Base-by-base conservation (phyloP, 139 green algal species). In the Chlamydomonas incerta region DNA sequence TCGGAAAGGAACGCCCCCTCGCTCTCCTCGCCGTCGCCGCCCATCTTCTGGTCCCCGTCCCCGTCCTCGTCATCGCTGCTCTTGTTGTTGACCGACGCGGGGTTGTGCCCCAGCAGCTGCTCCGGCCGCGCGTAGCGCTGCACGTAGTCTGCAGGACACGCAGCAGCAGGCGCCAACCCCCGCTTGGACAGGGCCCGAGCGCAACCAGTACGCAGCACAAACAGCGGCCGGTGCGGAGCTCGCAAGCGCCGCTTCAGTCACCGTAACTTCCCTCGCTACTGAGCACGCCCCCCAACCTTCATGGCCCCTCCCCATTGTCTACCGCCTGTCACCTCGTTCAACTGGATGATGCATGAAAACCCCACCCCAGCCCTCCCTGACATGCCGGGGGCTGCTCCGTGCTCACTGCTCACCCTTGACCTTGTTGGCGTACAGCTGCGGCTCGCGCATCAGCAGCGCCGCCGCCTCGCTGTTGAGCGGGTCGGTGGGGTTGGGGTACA, bases 401-500 rank as follows among this genome's bases (percentile, higher is more conserved):
- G n/a, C n/a, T n/a, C n/a, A n/a, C n/a, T 62, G 2, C 86, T 47
- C 41, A 97, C 95, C 95, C 85, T 93, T 95, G 50, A 99, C 98
- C 85, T 98, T 98, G n/a, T 87, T 84, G 41, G 95, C 95, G 83
- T 99, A 99, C 0, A 89, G 87, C 28, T 96, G 92, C 28, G 97
- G 97, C 85, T 99, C 97, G 0, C 97, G 90, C 95, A 99, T 99
- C 24, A 99, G 93, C 89, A 99, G 91, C 20, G 98, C 96, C 9
- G 98, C 98, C 15, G 98, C 98, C 92, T 99, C 98, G 9, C 98
- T 97, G 81, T 99, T 99, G 3, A 99, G 90, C 0, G 98, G 98
- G 89, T 99, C 98, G 10, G 95, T 97, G 9, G 98, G 95, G 91
- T 99, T 99, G 33, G 98, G 98, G 91, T 99, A 99, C 21, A 99